Base-by-base conservation (phyloP, 805 yeast genomes). In the Cyberlindnera petersonii region DNA sequence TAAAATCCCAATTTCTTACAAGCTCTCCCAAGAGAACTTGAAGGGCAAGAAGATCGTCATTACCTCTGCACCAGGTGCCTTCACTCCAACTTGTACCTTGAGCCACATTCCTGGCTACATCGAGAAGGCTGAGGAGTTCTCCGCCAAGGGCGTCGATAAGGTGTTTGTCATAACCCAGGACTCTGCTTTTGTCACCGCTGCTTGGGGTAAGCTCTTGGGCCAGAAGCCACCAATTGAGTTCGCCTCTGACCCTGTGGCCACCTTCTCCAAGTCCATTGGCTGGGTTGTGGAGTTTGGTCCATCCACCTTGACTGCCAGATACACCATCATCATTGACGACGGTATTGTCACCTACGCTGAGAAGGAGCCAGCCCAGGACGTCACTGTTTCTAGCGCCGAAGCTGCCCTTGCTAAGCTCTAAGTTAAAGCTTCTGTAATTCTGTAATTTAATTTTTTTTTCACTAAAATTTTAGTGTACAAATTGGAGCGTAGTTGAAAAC, bases 1-100 rank as follows among this genome's bases (percentile, higher is more conserved):
- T 24, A 47, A 43, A 33, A 37, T 43, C 26, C 60, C 60, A 36
- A 52, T 49, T 24, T 47, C 31, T 24, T 53, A 42, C 50, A 49
- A 54, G 29, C 33, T 55, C 9, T 40, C 55, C 13, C 50, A 42
- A 24, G 60, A 54, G 33, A 52, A 49, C 44, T 32, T 54, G 10
- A 49, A 49, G 26, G 57, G 56, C 14, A 54, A 56, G 40, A 53
- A 52, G 39, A 75, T 81, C 23, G 77, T 84, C 30, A 66, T 85
- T 51, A 86, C 86, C 23, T 72, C 83, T 43, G 88, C 85, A 24
- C 93, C 94, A 46, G 94, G 89, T 46, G 93, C 95, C 9, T 86
- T 84, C 71, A 84, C 95, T 20, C 94, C 91, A 40, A 77, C 91
- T 7, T 84, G 93, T 63, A 71, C 84, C 34, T 75, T 72, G 35